phyloP scores from a whole-genome alignment of 306 rosid genomes.

The Psophocarpus tetragonolobus region DNA sequence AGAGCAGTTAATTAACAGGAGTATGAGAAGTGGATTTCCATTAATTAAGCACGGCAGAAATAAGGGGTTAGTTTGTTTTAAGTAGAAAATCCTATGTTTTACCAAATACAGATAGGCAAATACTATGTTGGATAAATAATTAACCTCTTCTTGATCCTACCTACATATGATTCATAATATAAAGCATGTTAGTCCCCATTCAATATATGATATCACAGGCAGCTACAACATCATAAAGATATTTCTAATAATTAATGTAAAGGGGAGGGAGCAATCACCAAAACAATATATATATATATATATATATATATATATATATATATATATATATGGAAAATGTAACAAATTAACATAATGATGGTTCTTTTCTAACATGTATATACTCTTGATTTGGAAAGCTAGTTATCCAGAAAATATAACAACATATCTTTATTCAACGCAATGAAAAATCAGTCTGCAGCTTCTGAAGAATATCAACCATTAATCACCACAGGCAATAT shows the following conservation, averaged over 20 bases:
- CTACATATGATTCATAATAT: background rate
- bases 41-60: background rate
- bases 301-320: too few species aligned
- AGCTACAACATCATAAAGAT: background rate
- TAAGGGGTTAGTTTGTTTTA: background rate
- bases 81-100: background rate
- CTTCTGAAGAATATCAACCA: background rate
- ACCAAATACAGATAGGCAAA: background rate
- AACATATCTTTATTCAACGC: slow-evolving; percentile 17
- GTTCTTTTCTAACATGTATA: background rate
- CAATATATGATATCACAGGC: background rate
- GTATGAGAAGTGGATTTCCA: background rate
- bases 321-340: background rate
- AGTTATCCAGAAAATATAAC: background rate
- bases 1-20: background rate
- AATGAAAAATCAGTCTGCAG: background rate
- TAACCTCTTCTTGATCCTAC: background rate
- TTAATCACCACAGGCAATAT: background rate
- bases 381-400: background rate
- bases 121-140: background rate
- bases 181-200: background rate
- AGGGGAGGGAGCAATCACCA: background rate
- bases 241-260: background rate
- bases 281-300: too few species aligned
- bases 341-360: background rate